Percentiles rank a stretch among this genome's conserved stretches.
Evolutionary conservation across 352 stramenopile species (phyloP).

Genomic region (Globisporangium orthogonon): DNA sequence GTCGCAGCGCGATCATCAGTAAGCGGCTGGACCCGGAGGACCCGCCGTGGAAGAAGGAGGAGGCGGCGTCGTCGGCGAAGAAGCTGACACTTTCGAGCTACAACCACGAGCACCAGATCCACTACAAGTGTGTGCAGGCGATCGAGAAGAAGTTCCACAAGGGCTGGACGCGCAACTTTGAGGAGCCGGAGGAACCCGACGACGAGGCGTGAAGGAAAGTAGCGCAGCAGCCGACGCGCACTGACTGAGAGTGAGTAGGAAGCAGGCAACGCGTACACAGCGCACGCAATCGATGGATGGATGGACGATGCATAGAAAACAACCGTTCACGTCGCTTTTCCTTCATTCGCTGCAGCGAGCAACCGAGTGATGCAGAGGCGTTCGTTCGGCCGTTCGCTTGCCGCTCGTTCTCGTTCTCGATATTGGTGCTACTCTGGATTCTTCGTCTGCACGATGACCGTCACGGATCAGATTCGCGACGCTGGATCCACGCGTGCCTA

Average conservation of each 20-base stretch:
- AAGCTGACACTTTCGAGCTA: conserved; percentile 73
- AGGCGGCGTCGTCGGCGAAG: conserved; percentile 35
- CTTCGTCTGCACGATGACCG: not conserved
- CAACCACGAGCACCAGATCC: conserved; percentile 75
- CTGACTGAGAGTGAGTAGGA: too few species aligned
- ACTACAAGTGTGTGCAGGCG: conserved; percentile 79
- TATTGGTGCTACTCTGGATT: too few species aligned
- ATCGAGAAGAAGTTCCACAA: conserved; percentile 58
- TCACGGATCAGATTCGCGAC: not conserved
- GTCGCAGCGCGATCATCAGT: conserved; percentile 59
- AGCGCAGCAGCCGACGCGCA: too few species aligned
- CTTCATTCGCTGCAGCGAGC: not conserved
- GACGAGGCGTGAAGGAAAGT: conserved; percentile 1
- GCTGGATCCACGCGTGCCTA: conserved; percentile 16
- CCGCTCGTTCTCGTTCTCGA: too few species aligned
- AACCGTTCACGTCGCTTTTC: not conserved
- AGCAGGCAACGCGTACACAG: too few species aligned
- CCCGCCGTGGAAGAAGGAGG: conserved; percentile 58
- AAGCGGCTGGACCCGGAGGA: conserved; percentile 69
- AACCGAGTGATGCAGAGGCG: too few species aligned
- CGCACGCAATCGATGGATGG: not conserved
- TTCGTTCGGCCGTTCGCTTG: not conserved
- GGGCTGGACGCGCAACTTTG: conserved; percentile 66
- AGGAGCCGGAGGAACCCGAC: conserved; percentile 19
- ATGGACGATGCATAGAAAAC: not conserved